A percentile compares a stretch with the other conserved stretches of the same genome.
Conservation (phyloP, 2,329 filamentous ascomycete genomes). For the Neonectria coccinea region DNA sequence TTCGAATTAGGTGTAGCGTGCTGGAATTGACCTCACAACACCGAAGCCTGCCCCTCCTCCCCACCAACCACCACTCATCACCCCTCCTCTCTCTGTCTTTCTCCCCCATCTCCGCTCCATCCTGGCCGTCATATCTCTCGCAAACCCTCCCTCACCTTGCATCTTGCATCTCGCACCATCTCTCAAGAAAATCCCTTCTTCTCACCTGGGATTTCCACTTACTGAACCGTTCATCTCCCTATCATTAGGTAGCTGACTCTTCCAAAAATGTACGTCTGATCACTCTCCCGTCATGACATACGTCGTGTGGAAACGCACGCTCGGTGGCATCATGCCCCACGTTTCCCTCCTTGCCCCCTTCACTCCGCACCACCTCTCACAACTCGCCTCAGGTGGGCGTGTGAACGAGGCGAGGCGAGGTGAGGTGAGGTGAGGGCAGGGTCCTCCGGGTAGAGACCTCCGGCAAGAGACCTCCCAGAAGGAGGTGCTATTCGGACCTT, state of each 20-base stretch:
- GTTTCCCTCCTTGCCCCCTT: constrained; percentile 26
- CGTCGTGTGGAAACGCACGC: constrained; percentile 31
- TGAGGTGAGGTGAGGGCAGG: not conserved
- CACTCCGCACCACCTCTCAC: constrained; percentile 27
- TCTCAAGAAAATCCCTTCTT: not conserved
- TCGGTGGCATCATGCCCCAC: constrained; percentile 44
- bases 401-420: not conserved
- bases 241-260: not conserved
- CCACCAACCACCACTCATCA: not conserved
- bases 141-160: not conserved
- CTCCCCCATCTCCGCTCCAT: not conserved
- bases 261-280: not conserved
- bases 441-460: not conserved
- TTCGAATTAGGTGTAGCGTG: not conserved
- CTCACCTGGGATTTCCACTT: not conserved
- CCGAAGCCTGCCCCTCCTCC: not conserved
- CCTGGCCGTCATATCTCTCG: not conserved
- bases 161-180: not conserved
- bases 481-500: constrained; percentile 7
- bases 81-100: not conserved
- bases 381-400: no score
- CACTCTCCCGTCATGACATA: constrained; percentile 30
- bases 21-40: not conserved
- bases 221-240: not conserved
- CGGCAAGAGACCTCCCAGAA: constrained; percentile 10